Evolutionary conservation across 2,329 filamentous ascomycete species (phyloP), one percentile per base, ranked within the genome.

Genomic region (Cladosporium halotolerans): DNA sequence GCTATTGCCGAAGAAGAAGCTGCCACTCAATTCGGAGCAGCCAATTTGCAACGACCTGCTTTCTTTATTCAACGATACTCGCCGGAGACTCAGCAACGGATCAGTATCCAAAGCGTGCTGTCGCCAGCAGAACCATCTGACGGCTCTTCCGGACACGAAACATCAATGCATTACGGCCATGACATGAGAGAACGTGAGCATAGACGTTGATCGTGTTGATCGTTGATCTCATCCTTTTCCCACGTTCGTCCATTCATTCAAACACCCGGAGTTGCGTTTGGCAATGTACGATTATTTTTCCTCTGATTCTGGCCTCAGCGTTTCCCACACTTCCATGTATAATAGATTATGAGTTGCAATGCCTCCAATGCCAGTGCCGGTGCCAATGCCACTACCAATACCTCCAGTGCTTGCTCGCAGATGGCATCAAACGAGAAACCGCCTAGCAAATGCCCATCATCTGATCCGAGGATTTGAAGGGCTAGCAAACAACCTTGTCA

Each of bases 61-160:
- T 44, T 36, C 38, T 16, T 32, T 28, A 36, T 38, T 31, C 48
- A 51, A 9, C 48, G 48, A 13, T 51, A 44, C 13, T 51, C 48
- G 32, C 48, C 48, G 5, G 48, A 51, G 32, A 51, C 48, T 9
- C 48, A 51, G 40, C 48, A 51, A 18, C 40, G 48, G 7, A 38
- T 51, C 39, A 51, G 48, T 31, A 51, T 51, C 23, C 48, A 51
- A n/a, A 44, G 32, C 9, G 48, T 51, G 9, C 40, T 51, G 6
- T 61, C 60, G 10, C 57, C 58, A 8, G 31, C 49, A 19, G 58
- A 55, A 28, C 46, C 56, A 39, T 9, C 33, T 23, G 18, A 14
- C 8, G 19, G n/a, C 2, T 40, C 14, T 10, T 16, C 40, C 31
- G 11, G 33, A 9, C 33, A 14, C 5, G 40, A 38, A 18, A 31